These are phyloP conservation scores for Penicillium desertorum DNA, from an alignment of 495 filamentous ascomycete genomes.

Conservation along the genomic window DNA sequence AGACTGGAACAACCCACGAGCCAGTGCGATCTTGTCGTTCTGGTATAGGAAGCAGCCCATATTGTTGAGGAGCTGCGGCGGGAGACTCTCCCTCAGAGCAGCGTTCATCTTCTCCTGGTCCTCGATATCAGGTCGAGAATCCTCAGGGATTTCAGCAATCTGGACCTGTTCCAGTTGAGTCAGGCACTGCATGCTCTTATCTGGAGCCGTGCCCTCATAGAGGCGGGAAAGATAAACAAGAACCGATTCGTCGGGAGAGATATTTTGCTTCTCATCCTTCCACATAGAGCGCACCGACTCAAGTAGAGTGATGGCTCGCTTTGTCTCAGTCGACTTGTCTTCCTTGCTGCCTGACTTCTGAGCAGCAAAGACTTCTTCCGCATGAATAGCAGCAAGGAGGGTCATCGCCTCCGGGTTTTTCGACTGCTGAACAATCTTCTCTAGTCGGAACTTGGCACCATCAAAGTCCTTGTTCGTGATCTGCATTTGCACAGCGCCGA, in stretches of 20 bases:
- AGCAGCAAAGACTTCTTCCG: conserved; percentile 86
- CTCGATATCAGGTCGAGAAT: conserved; percentile 66
- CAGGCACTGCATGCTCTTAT: conserved; percentile 88
- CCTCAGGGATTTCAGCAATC: conserved; percentile 66
- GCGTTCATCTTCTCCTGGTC: conserved; percentile 58
- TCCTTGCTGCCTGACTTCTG: conserved; percentile 73
- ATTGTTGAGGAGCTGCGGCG: conserved; percentile 92
- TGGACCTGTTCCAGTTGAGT: conserved; percentile 87
- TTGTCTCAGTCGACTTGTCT: conserved; percentile 77
- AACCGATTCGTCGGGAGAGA: conserved; percentile 79
- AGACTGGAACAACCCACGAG: conserved; percentile 84
- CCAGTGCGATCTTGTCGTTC: conserved; percentile 72
- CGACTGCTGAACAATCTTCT: conserved; percentile 84
- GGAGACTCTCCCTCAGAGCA: conserved; percentile 68
- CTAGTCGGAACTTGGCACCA: conserved; percentile 87
- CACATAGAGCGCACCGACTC: conserved; percentile 84
- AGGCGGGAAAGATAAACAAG: conserved; percentile 87
- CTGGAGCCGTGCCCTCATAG: conserved; percentile 80
- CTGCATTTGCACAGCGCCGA: conserved; percentile 85
- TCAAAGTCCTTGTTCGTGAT: conserved; percentile 80
- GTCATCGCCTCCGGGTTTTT: conserved; percentile 91
- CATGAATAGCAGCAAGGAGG: conserved; percentile 82
- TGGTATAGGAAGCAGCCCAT: conserved; percentile 95
- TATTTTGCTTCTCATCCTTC: conserved; percentile 85
- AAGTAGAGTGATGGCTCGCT: conserved; percentile 77